Evolutionary conservation across 73 alveolate genomes (phyloP).

Genomic region (Paramecium sexaurelia): DNA sequence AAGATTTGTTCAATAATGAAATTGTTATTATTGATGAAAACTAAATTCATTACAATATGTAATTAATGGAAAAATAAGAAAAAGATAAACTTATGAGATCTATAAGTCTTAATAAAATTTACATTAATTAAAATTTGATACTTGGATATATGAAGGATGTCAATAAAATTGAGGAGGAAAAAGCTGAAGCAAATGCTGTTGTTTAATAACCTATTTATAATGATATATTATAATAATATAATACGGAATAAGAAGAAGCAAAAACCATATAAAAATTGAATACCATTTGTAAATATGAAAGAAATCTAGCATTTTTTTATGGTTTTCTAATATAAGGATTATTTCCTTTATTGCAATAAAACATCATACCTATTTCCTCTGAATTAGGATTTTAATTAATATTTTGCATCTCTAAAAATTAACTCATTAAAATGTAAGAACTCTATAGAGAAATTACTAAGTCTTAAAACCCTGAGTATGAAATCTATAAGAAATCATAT

Average conservation of each 20-base stretch:
- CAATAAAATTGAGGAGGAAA: conserved; percentile 19
- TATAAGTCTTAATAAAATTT: conserved; percentile 45
- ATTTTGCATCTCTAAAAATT: conserved; percentile 30
- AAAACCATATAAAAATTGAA: not conserved
- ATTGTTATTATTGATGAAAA: conserved; percentile 47
- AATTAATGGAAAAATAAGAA: conserved; percentile 42
- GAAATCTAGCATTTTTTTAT: conserved; percentile 36
- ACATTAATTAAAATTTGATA: conserved; percentile 46
- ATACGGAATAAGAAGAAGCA: not conserved
- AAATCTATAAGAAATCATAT: not conserved
- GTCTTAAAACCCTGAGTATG: not conserved
- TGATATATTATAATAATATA: not conserved
- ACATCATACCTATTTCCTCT: not conserved
- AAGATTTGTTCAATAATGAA: conserved; percentile 54
- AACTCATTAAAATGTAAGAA: conserved; percentile 35
- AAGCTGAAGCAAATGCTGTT: not conserved
- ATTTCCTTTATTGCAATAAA: not conserved
- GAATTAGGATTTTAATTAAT: conserved; percentile 18
- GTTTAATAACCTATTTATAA: not conserved
- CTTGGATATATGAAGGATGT: conserved; percentile 51
- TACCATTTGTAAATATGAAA: conserved; percentile 1
- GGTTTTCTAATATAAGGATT: not conserved
- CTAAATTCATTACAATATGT: not conserved
- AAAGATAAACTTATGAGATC: conserved; percentile 64
- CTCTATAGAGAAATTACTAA: conserved; percentile 17